These are phyloP conservation scores for Holtermannia corniformis DNA, from an alignment of 768 basidiomycete species.

Conservation along the genomic window DNA sequence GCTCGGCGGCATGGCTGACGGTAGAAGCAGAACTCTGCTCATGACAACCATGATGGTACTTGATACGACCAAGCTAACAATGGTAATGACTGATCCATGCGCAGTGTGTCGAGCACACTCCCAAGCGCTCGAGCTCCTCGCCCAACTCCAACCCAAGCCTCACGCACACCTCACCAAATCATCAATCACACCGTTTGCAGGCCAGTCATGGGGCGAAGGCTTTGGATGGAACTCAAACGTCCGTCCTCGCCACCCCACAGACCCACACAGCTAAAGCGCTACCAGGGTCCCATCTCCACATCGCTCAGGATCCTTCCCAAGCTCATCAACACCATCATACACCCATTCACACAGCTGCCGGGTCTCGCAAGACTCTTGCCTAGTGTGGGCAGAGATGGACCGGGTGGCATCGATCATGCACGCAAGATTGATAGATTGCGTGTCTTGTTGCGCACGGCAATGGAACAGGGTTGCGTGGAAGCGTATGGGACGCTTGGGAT, in stretches of 20 bases:
- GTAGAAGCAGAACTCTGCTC: too few species aligned
- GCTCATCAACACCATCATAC: conserved; percentile 20
- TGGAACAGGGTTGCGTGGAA: conserved; percentile 23
- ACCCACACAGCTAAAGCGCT: background rate
- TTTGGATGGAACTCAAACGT: conserved; percentile 39
- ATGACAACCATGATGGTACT: too few species aligned
- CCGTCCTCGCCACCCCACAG: background rate
- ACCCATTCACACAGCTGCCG: conserved; percentile 15
- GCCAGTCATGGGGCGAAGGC: conserved; percentile 35
- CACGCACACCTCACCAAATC: conserved; percentile 25
- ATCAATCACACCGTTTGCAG: conserved; percentile 5
- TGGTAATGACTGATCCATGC: too few species aligned
- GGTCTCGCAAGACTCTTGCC: background rate
- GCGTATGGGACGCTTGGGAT: conserved; percentile 11
- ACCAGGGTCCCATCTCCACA: conserved; percentile 28
- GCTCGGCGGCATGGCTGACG: too few species aligned
- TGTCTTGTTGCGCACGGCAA: conserved; percentile 17
- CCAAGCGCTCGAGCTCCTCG: conserved; percentile 21
- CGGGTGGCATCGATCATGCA: conserved; percentile 8
- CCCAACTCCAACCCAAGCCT: conserved; percentile 10
- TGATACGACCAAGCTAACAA: too few species aligned
- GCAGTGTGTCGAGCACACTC: conserved; percentile 21
- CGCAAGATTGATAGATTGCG: conserved; percentile 19
- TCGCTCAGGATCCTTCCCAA: conserved; percentile 24
- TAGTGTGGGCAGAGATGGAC: conserved; percentile 1